phyloP scores from a whole-genome alignment of 2,329 filamentous ascomycete genomes.

The Diaporthe longicolla region DNA sequence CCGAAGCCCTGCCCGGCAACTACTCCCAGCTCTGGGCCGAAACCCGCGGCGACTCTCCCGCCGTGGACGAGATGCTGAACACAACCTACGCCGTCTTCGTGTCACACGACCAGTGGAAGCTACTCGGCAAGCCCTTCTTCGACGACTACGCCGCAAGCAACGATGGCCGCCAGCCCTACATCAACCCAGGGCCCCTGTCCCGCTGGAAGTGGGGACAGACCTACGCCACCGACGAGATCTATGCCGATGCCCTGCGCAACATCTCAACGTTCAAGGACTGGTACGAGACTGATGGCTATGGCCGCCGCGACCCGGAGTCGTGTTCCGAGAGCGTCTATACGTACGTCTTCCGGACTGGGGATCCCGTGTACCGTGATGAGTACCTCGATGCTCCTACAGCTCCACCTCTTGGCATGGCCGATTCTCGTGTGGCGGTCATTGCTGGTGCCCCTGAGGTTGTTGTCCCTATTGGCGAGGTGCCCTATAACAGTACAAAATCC shows the following conservation, averaged over 20 bases:
- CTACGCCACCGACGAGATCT: conserved; percentile 39
- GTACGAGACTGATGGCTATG: conserved; percentile 42
- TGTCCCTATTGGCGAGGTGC: conserved; percentile 15
- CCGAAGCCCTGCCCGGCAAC: conserved; percentile 43
- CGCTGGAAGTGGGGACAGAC: conserved; percentile 31
- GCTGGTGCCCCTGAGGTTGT: conserved; percentile 25
- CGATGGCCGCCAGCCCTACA: conserved; percentile 11
- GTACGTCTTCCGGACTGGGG: conserved; percentile 31
- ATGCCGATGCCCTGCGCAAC: conserved; percentile 33
- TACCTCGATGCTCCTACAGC: conserved; percentile 18
- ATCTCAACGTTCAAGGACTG: conserved; percentile 39
- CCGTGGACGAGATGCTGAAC: conserved; percentile 49
- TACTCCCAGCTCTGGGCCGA: conserved; percentile 48
- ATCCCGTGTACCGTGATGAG: conserved; percentile 39
- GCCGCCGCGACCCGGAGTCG: conserved; percentile 37
- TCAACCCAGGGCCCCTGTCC: conserved; percentile 22
- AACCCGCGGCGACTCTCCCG: conserved; percentile 36
- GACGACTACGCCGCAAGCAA: conserved; percentile 54
- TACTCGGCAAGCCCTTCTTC: conserved; percentile 57
- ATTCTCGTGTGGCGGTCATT: conserved; percentile 17
- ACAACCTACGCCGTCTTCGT: conserved; percentile 55
- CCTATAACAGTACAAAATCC: conserved; percentile 14
- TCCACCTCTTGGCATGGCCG: conserved; percentile 31
- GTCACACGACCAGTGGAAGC: conserved; percentile 54
- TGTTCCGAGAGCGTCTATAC: conserved; percentile 42